Percentiles rank a stretch among this genome's conserved stretches.
Evolutionary conservation across 805 yeast genomes (phyloP).

Genomic region (Starmerella bacillaris): DNA sequence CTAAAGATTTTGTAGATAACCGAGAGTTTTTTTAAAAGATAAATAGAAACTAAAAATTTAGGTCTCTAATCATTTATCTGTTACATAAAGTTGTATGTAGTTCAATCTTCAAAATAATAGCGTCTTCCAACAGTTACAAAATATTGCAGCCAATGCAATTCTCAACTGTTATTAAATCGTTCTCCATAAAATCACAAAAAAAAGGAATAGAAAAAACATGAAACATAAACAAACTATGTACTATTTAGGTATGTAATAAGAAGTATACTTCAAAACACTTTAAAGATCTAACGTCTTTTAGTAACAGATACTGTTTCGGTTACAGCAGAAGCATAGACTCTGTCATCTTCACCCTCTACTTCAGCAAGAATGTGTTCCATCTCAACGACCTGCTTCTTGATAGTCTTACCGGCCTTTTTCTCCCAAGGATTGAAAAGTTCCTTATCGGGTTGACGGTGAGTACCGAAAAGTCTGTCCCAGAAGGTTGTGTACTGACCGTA

Average conservation of each 20-base stretch:
- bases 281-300: conserved; percentile 3
- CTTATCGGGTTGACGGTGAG: conserved; percentile 82
- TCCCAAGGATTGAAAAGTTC: conserved; percentile 53
- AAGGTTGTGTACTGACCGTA: conserved; percentile 96
- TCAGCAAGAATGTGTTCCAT: conserved; percentile 63
- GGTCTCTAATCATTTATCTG: no score
- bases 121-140: no score
- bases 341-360: conserved; percentile 64
- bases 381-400: conserved; percentile 52
- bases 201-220: no score
- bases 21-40: neutral
- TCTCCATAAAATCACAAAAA: no score
- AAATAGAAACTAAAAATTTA: no score
- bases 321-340: conserved; percentile 40
- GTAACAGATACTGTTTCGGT: neutral
- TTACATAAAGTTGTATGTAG: no score
- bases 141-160: no score
- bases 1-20: conserved; percentile 53
- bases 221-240: no score
- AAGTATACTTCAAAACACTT: no score
- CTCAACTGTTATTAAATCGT: no score
- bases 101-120: no score
- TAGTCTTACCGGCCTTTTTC: conserved; percentile 40
- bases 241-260: no score
- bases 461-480: conserved; percentile 92